Evolutionary conservation across 2,329 filamentous ascomycete genomes (phyloP).

Genomic region (Aureobasidium sp.): DNA sequence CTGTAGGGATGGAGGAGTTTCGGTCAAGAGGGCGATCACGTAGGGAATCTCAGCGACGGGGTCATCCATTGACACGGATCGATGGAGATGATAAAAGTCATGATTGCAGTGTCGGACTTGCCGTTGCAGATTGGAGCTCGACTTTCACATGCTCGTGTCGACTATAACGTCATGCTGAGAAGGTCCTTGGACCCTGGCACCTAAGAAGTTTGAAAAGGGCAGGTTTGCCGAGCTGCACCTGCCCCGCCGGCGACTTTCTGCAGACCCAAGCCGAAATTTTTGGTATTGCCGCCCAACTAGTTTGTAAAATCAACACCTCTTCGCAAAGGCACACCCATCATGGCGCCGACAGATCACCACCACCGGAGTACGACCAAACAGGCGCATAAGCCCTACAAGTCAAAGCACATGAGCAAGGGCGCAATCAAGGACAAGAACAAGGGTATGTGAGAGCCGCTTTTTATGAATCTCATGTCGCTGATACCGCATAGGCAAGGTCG

Average conservation of each 20-base stretch:
- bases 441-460: slow-evolving; percentile 42
- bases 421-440: slow-evolving; percentile 87
- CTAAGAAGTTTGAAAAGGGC: too few species aligned
- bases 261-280: neutral
- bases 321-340: slow-evolving; percentile 51
- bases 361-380: slow-evolving; percentile 95
- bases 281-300: slow-evolving; percentile 5
- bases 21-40: slow-evolving; percentile 74
- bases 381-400: slow-evolving; percentile 92
- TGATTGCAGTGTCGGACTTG: neutral
- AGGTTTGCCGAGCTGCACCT: neutral
- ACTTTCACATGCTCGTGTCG: too few species aligned
- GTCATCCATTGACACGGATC: slow-evolving; percentile 20
- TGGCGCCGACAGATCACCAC: slow-evolving; percentile 76
- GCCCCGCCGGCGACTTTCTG: neutral
- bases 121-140: neutral
- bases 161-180: slow-evolving; percentile 3
- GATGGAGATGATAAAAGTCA: neutral
- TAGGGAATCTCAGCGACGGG: slow-evolving; percentile 65
- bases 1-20: slow-evolving; percentile 73
- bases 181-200: neutral
- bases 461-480: neutral
- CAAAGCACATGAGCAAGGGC: slow-evolving; percentile 89
- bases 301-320: neutral
- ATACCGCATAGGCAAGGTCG: slow-evolving; percentile 66